Evolutionary conservation across 1,284 basidiomycete species (phyloP), one percentile per base, ranked within the genome.

Genomic region (Trametes versicolor): DNA sequence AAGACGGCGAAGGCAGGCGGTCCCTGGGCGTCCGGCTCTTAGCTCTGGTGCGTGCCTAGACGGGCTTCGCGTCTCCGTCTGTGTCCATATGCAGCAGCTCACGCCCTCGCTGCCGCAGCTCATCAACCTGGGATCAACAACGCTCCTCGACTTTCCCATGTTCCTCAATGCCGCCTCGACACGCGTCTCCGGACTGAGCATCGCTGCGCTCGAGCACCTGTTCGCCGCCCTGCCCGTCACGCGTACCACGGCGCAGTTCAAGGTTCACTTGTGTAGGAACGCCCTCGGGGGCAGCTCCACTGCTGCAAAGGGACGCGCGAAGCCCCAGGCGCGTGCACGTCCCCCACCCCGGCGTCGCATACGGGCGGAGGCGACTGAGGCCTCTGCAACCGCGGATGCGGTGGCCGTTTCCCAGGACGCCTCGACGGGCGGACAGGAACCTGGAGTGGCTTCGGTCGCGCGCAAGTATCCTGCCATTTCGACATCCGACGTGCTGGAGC

Each of bases 11-110:
- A 78, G 39, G 82, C 77, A 58, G 62, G 51, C 65, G 58, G 66
- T 70, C 69, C 15, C 76, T 86, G 67, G 89, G 88, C 32, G 71
- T 74, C 45, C 84, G 85, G 34, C 73, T 92, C 41, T 74, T 90
- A 67, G 75, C 78, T 47, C 72, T 88, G 74, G 88, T 68, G 32
- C 29, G 62, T 51, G 60, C 51, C 52, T 25, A 50, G 52, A 36
- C 52, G 50, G 43, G 60, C 58, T 50, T 65, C 21, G 50, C 32
- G 39, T 9, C 36, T 25, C 12, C 25, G 19, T 49, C 29, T n/a
- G 25, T 50, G 52, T 39, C 50, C 34, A 34, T 57, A 37, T 45
- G 63, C 27, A 45, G 32, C 1, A 36, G 23, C 37, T 53, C 23
- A 37, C n/a, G 9, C 39, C 21, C 48, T 41, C 52, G 17, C 36